Percentiles rank a stretch among this genome's conserved stretches.
Evolutionary conservation across 805 yeast species (phyloP).

Genomic region (Lachancea fermentati): DNA sequence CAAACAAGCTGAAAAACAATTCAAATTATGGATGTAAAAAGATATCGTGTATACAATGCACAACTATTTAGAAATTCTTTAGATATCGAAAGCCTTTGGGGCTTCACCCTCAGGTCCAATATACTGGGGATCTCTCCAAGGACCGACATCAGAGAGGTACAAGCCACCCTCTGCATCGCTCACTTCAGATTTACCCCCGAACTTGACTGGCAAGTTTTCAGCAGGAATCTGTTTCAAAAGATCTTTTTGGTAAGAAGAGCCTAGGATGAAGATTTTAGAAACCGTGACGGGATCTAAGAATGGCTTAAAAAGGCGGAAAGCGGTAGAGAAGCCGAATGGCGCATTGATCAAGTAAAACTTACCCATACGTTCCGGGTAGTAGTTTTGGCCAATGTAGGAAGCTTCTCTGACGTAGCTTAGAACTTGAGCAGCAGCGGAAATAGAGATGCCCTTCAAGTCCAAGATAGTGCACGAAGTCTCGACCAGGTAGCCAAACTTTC

Average conservation of each 20-base stretch:
- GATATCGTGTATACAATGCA: neutral
- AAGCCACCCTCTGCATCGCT: conserved; percentile 70
- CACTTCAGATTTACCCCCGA: conserved; percentile 77
- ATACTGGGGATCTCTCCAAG: conserved; percentile 88
- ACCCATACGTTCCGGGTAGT: conserved; percentile 99
- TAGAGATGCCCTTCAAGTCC: conserved; percentile 91
- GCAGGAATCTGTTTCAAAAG: conserved; percentile 87
- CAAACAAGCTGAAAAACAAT: neutral
- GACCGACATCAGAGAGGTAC: conserved; percentile 86
- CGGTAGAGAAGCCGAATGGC: conserved; percentile 95
- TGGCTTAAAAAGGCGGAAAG: conserved; percentile 84
- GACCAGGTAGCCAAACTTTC: conserved; percentile 67
- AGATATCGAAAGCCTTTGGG: conserved; percentile 46
- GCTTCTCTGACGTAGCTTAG: conserved; percentile 88
- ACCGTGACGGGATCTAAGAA: conserved; percentile 97
- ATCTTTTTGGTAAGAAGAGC: conserved; percentile 72
- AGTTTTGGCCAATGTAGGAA: conserved; percentile 89
- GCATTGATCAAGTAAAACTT: conserved; percentile 93
- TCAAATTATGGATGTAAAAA: neutral
- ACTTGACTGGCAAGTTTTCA: conserved; percentile 85
- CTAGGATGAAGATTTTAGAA: conserved; percentile 84
- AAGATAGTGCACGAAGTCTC: conserved; percentile 96
- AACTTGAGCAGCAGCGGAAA: conserved; percentile 79
- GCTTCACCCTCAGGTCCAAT: conserved; percentile 97
- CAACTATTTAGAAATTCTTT: neutral